phyloP scores from a whole-genome alignment of 2,329 filamentous ascomycete genomes.

The Clarireedia hainanense region DNA sequence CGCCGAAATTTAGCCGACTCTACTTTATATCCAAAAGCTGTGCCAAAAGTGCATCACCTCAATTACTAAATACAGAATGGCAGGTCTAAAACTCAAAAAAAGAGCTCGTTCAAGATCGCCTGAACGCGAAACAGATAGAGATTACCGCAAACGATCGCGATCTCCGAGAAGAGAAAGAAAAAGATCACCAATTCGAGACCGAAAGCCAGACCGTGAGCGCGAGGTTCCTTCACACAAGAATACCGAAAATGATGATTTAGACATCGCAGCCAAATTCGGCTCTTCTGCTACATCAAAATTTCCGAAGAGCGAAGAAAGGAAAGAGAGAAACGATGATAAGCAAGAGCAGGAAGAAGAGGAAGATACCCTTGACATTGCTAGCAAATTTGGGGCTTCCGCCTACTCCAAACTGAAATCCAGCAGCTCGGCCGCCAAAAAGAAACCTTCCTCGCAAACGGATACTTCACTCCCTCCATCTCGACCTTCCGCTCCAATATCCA shows the following conservation, averaged over 20 bases:
- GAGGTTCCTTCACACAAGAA: slow-evolving; percentile 31
- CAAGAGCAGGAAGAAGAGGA: slow-evolving; percentile 7
- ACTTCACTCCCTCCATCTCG: slow-evolving; percentile 16
- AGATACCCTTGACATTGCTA: slow-evolving; percentile 6
- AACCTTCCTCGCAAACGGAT: background rate
- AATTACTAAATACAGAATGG: background rate
- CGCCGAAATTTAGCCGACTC: background rate
- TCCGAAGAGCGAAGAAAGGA: slow-evolving; percentile 6
- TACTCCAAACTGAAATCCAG: slow-evolving; percentile 4
- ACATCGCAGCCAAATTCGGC: slow-evolving; percentile 28
- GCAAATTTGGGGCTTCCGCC: slow-evolving; percentile 7
- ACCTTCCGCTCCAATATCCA: slow-evolving; percentile 15
- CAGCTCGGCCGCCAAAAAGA: background rate
- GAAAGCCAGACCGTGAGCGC: slow-evolving; percentile 44
- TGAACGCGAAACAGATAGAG: slow-evolving; percentile 4
- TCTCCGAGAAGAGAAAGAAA: slow-evolving; percentile 32
- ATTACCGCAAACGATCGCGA: slow-evolving; percentile 8
- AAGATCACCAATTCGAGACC: slow-evolving; percentile 32
- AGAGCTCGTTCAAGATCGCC: slow-evolving; percentile 6
- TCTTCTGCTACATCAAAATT: slow-evolving; percentile 2
- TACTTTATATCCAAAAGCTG: background rate
- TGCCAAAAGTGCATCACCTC: background rate
- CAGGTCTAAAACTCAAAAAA: slow-evolving; percentile 9
- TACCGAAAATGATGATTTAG: slow-evolving; percentile 26
- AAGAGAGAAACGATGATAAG: slow-evolving; percentile 1